Conservation (phyloP, 371 early-diverging fungal species). For the Mortierella sp. region DNA sequence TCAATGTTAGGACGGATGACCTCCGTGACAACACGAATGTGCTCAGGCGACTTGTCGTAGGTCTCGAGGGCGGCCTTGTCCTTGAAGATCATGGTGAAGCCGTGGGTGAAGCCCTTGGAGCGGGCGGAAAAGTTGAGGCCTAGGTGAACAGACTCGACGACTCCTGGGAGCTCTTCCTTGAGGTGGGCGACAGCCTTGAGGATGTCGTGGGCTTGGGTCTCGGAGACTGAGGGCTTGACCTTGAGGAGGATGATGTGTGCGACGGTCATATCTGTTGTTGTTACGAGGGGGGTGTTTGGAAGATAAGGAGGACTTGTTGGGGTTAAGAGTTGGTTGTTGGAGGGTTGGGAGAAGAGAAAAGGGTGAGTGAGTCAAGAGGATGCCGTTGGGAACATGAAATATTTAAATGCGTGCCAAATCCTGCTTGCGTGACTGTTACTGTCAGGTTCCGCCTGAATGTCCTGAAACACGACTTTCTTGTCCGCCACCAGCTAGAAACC, state of each 20-base stretch:
- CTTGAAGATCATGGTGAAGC: constrained; percentile 56
- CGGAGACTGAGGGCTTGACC: constrained; percentile 40
- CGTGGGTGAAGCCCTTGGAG: constrained; percentile 34
- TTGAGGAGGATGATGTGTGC: constrained; percentile 51
- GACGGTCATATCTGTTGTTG: constrained; percentile 28
- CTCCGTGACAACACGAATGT: constrained; percentile 32
- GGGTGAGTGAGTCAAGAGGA: background rate
- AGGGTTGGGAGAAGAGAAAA: too few species aligned
- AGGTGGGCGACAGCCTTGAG: constrained; percentile 46
- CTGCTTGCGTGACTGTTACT: background rate
- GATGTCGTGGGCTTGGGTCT: constrained; percentile 34
- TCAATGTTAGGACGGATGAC: constrained; percentile 52
- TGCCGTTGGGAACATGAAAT: background rate
- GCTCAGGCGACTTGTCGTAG: constrained; percentile 48
- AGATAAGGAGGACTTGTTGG: background rate
- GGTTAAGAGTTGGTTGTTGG: too few species aligned
- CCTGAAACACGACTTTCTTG: background rate
- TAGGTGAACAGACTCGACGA: constrained; percentile 53
- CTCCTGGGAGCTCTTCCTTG: constrained; percentile 34
- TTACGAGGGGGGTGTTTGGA: background rate
- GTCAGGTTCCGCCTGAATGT: background rate
- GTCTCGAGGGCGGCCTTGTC: constrained; percentile 41
- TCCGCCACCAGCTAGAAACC: background rate
- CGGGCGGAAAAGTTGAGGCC: constrained; percentile 51
- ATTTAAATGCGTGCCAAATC: background rate